Base-by-base conservation (phyloP, 83 land plant genomes). In the Diphasiastrum complanatum region DNA sequence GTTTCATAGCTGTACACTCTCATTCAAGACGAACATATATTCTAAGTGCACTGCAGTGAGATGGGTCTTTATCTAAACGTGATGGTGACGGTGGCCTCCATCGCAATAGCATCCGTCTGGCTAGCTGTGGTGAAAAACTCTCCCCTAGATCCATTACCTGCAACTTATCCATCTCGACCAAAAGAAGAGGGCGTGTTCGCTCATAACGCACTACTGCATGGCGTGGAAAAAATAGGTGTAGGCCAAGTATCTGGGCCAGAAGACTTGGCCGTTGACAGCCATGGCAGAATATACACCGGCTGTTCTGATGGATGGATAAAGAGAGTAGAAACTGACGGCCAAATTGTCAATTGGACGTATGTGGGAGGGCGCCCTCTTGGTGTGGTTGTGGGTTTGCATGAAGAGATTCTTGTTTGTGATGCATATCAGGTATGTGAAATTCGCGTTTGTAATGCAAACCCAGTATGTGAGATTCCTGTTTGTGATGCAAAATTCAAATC, bases 321-420 rank as follows among this genome's bases (percentile, higher is more conserved):
- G 49, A 34, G 53, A 0, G 10, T 66, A 10, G 3, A 26, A 6
- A 1, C n/a, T 2, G 48, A 56, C 6, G 69, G 69, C 0, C 1
- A 3, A 1, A 48, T 66, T n/a, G 48, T 37, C 25, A 54, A 66
- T 25, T 66, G 61, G 63, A 25, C 60, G 25, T 36, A 41, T 11
- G 63, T 55, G 66, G 69, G 69, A 1, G 69, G 64, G 0, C 12
- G 69, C 11, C 69, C 69, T 0, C 49, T 66, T 22, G 69, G 69
- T 1, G n/a, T 66, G 10, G 46, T 62, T 2, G 6, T 66, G 0
- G 69, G 69, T 12, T 3, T 2, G 14, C 11, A 66, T 32, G 67
- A 55, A 11, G 67, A 64, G 60, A 2, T 64, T 2, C 19, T 64
- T 22, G 61, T 64, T 0, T 64, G 67, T 22, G 60, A 34, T 0